These are phyloP conservation scores for Boletus vinaceobasis DNA, from an alignment of 768 basidiomycete genomes.

Conservation along the genomic window DNA sequence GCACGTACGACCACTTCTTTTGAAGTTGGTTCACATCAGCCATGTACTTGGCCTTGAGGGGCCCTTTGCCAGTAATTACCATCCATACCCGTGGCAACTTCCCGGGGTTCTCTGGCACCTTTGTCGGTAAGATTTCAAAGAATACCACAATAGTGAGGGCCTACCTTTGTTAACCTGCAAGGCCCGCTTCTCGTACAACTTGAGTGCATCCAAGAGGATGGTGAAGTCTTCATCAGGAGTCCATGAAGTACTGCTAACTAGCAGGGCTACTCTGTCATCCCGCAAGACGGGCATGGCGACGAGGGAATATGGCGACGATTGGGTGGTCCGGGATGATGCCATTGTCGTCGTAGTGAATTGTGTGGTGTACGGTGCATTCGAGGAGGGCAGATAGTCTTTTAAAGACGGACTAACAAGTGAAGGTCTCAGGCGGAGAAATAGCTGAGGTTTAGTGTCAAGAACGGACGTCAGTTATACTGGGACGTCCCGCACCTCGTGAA, in stretches of 20 bases:
- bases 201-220: conserved; percentile 74
- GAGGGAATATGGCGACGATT: conserved; percentile 12
- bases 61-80: conserved; percentile 89
- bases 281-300: conserved; percentile 49
- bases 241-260: conserved; percentile 95
- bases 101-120: conserved; percentile 14
- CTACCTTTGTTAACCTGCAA: conserved; percentile 25
- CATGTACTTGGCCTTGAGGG: conserved; percentile 74
- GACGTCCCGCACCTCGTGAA: conserved; percentile 62
- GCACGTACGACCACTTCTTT: conserved; percentile 67
- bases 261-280: conserved; percentile 73
- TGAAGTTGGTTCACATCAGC: conserved; percentile 55
- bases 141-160: not conserved
- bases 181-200: conserved; percentile 63
- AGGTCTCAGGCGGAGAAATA: conserved; percentile 48
- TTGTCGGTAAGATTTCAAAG: not conserved
- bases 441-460: conserved; percentile 29
- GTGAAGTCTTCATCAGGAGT: conserved; percentile 95
- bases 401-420: conserved; percentile 35
- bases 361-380: conserved; percentile 53
- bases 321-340: conserved; percentile 23
- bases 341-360: conserved; percentile 51
- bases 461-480: not conserved
- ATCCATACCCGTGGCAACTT: conserved; percentile 74
- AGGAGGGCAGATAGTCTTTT: conserved; percentile 51